Percentiles rank a stretch among this genome's conserved stretches.
Evolutionary conservation across 371 early-diverging fungal species (phyloP).

Genomic region (Umbelopsis sp.): DNA sequence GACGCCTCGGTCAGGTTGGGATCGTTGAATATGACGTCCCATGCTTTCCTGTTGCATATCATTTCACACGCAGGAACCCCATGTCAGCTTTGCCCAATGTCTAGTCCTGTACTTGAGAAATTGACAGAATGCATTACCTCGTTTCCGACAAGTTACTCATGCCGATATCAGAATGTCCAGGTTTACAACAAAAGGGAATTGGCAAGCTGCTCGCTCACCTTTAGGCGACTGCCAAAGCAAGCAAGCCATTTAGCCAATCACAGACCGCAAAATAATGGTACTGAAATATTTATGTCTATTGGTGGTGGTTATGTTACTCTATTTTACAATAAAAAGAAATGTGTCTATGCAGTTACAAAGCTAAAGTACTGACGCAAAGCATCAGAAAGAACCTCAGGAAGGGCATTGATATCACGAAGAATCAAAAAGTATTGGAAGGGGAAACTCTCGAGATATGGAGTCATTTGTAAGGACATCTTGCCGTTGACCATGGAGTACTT

Average conservation of each 20-base stretch:
- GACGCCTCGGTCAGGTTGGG: slow-evolving; percentile 32
- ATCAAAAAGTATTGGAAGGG: slow-evolving; percentile 97
- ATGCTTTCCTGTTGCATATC: slow-evolving; percentile 24
- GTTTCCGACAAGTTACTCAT: slow-evolving; percentile 14
- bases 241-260: neutral
- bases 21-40: slow-evolving; percentile 36
- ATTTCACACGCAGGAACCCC: neutral
- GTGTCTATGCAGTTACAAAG: slow-evolving; percentile 51
- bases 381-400: slow-evolving; percentile 91
- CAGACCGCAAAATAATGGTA: no score
- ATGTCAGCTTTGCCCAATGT: neutral
- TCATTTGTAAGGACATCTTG: slow-evolving; percentile 70
- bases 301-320: neutral
- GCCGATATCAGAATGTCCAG: neutral
- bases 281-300: neutral
- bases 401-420: slow-evolving; percentile 82
- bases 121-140: neutral
- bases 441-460: slow-evolving; percentile 94
- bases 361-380: slow-evolving; percentile 94
- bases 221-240: neutral
- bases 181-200: no score
- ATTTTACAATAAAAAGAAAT: neutral
- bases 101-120: neutral
- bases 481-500: slow-evolving; percentile 74
- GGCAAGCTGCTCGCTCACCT: neutral